phyloP scores from a whole-genome alignment of 2,329 filamentous ascomycete genomes.

The Cladophialophora exuberans region DNA sequence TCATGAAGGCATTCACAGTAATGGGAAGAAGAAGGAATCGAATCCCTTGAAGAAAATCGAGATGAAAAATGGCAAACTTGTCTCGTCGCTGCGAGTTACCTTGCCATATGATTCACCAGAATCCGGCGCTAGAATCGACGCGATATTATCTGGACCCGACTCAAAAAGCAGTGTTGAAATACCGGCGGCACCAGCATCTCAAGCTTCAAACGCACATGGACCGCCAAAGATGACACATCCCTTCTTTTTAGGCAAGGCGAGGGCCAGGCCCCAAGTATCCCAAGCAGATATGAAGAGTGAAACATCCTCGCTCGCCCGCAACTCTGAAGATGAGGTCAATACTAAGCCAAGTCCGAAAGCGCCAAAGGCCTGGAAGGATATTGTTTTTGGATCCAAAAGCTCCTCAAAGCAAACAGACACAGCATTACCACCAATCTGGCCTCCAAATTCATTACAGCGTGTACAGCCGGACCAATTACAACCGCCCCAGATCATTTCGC shows the following conservation, averaged over 20 bases:
- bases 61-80: conserved; percentile 32
- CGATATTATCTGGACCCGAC: conserved; percentile 53
- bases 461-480: conserved; percentile 6
- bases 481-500: neutral
- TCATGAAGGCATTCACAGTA: neutral
- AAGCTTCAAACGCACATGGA: neutral
- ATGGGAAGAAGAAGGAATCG: neutral
- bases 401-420: conserved; percentile 8
- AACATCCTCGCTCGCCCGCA: conserved; percentile 9
- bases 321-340: conserved; percentile 20
- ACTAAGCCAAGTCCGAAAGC: conserved; percentile 14
- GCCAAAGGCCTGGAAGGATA: conserved; percentile 31
- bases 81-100: conserved; percentile 23
- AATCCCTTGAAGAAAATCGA: conserved; percentile 18
- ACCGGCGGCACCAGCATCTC: neutral
- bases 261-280: conserved; percentile 20
- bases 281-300: conserved; percentile 12
- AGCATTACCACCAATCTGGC: conserved; percentile 24
- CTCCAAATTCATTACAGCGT: conserved; percentile 25
- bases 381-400: conserved; percentile 26
- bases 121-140: conserved; percentile 64
- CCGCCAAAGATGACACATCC: conserved; percentile 62
- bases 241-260: conserved; percentile 66
- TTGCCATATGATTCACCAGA: conserved; percentile 28
- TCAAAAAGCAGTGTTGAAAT: conserved; percentile 18